Percentiles rank a stretch among this genome's conserved stretches.
Evolutionary conservation across 1,284 basidiomycete genomes (phyloP).

Genomic region (Melampsora larici-populina): DNA sequence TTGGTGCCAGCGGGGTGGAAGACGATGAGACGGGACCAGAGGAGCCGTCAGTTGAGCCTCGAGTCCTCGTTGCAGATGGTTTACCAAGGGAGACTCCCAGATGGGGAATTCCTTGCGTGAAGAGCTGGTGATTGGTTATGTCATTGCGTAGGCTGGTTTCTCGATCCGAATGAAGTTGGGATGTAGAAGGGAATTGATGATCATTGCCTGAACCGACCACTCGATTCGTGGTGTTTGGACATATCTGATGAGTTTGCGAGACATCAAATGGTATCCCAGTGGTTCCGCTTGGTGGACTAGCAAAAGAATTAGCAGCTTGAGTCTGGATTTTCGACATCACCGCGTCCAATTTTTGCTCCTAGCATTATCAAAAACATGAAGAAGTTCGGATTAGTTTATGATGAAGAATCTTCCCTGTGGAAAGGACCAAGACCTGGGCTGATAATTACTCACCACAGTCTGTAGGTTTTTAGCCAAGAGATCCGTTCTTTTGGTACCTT

Average conservation of each 20-base stretch:
- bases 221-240: background rate
- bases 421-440: background rate
- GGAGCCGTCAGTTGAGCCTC: background rate
- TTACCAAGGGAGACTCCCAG: background rate
- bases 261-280: background rate
- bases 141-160: too few relatives aligned
- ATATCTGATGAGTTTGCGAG: background rate
- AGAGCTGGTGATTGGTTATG: too few relatives aligned
- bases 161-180: background rate
- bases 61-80: background rate
- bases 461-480: background rate
- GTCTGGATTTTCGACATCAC: conserved; percentile 63
- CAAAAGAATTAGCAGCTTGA: background rate
- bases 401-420: background rate
- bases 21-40: background rate
- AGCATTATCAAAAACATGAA: background rate
- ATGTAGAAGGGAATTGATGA: background rate
- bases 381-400: background rate
- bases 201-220: background rate
- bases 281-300: background rate
- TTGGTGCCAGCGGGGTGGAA: background rate
- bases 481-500: conserved; percentile 56
- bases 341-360: conserved; percentile 57
- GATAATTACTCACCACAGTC: background rate
- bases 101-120: background rate